phyloP scores from a whole-genome alignment of 2,329 filamentous ascomycete genomes.

The Trichoderma koningiopsis region DNA sequence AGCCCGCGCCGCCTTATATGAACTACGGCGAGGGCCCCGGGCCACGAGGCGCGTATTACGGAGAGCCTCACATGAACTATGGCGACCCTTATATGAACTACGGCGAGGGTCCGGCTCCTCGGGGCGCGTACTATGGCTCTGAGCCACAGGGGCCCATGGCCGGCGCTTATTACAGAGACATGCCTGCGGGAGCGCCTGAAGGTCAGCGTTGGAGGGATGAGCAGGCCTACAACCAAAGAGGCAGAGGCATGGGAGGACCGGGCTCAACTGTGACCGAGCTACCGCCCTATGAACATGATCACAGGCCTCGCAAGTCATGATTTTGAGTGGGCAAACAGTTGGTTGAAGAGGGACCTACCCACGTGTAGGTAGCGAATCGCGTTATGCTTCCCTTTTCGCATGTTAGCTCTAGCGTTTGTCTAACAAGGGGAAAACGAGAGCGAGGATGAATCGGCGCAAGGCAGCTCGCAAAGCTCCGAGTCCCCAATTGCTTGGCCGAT shows the following conservation, averaged over 20 bases:
- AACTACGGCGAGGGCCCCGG: no score
- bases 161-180: background rate
- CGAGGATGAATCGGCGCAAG: no score
- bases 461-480: no score
- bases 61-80: background rate
- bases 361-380: no score
- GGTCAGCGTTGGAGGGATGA: background rate
- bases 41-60: background rate
- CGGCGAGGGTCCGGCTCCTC: background rate
- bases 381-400: no score
- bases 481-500: no score
- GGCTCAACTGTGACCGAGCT: background rate
- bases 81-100: background rate
- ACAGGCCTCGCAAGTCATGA: background rate
- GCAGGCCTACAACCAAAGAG: background rate
- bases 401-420: no score
- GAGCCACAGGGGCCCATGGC: background rate
- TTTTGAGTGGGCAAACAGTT: background rate
- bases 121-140: background rate
- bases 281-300: conserved; percentile 20
- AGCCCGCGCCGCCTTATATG: background rate
- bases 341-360: background rate
- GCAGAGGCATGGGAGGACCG: background rate
- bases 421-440: no score
- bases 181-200: background rate